Percentiles rank a stretch among this genome's conserved stretches.
These are phyloP conservation scores for Mediolabrus comicus DNA, from an alignment of 108 stramenopile genomes.

Conservation along the genomic window DNA sequence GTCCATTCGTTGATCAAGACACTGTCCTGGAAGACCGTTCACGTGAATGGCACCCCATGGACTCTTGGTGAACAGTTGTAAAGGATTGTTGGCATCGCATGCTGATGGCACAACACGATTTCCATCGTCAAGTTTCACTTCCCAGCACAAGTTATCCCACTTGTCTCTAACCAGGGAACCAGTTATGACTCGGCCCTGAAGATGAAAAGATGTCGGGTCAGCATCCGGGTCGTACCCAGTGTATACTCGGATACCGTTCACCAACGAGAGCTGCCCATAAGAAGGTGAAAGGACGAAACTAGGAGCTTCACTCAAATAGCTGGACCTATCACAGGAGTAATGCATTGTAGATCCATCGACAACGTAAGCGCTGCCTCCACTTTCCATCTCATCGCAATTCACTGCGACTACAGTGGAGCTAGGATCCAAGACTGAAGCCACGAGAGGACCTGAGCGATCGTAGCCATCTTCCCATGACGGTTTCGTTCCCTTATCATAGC, in stretches of 20 bases:
- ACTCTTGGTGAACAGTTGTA: not conserved
- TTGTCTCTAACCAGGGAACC: constrained; percentile 2
- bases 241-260: constrained; percentile 16
- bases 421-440: not conserved
- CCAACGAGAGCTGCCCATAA: not conserved
- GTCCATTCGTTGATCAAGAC: no score
- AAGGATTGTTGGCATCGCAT: not conserved
- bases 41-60: not conserved
- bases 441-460: not conserved
- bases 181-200: not conserved
- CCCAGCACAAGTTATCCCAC: constrained; percentile 6
- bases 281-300: not conserved
- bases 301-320: not conserved
- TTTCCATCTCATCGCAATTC: not conserved
- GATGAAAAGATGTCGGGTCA: constrained; percentile 7
- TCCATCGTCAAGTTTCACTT: not conserved
- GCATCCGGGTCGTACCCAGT: constrained; percentile 5
- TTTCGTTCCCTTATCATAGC: not conserved
- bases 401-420: not conserved
- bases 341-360: not conserved
- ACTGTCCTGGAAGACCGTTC: not conserved
- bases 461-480: not conserved
- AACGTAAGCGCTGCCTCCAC: not conserved
- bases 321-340: not conserved
- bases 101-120: not conserved